Conservation (phyloP, 768 basidiomycete species). For the Asterophora lycoperdoides region DNA sequence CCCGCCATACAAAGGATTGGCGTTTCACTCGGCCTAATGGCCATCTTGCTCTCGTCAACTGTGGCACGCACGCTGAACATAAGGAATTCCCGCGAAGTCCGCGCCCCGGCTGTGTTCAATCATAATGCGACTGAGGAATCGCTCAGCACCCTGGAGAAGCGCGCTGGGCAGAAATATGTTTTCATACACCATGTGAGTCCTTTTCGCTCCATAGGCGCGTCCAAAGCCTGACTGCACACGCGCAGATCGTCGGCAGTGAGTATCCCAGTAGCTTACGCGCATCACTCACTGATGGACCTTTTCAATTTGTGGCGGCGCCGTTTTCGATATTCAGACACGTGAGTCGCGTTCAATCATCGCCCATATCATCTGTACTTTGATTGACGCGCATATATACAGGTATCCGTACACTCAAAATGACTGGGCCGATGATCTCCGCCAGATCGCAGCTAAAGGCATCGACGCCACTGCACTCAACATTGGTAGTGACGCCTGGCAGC, state of each 20-base stretch:
- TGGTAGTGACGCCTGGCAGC: constrained; percentile 52
- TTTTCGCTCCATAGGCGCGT: neutral
- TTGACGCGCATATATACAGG: constrained; percentile 19
- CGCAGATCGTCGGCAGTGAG: constrained; percentile 46
- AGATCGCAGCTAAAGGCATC: constrained; percentile 40
- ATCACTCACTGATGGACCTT: neutral
- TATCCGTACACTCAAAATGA: constrained; percentile 35
- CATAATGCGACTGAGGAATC: neutral
- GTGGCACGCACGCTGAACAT: neutral
- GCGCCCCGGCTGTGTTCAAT: neutral
- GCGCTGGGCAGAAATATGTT: constrained; percentile 44
- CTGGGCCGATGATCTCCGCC: constrained; percentile 40
- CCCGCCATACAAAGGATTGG: too few relatives aligned
- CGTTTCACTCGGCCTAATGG: neutral
- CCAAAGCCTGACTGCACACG: neutral
- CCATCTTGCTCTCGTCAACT: neutral
- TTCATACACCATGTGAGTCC: constrained; percentile 48
- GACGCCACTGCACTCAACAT: constrained; percentile 66
- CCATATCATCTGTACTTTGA: neutral
- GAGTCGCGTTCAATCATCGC: constrained; percentile 16
- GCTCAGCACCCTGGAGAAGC: constrained; percentile 23
- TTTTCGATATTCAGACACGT: constrained; percentile 37
- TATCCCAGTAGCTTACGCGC: constrained; percentile 3
- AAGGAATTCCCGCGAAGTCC: neutral
- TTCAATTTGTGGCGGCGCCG: too few relatives aligned